Evolutionary conservation across 2,329 filamentous ascomycete genomes (phyloP), one percentile per base, ranked within the genome.

Genomic region (Capronia americana): DNA sequence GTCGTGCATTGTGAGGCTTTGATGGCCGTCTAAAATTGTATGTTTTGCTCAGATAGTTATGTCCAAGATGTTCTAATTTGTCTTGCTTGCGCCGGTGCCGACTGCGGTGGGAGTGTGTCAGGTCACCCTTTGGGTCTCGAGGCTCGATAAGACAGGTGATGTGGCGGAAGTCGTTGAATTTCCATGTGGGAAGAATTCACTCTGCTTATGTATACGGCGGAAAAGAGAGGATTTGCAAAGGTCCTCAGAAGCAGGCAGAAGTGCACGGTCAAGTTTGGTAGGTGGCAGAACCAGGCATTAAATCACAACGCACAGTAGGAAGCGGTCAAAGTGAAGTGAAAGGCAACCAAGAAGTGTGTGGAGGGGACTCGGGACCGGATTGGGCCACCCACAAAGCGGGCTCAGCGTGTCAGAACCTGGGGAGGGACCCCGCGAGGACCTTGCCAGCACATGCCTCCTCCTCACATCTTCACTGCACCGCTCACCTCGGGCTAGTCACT

Each of bases 1-100:
- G 54, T 83, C 81, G 54, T 79, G 80, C 81, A 83, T 83, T 60
- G 32, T 79, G 73, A 44, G 24, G 48, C 20, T 51, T 24, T 34
- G 32, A 51, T 34, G 34, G 20, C 6, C 50, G 61, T 30, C 26
- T 34, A 28, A 41, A 32, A 30, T 8, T 12, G 5, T 51, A 28
- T 51, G 20, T 17, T 26, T n/a, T n/a, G 38, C 38, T 7, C 5
- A 7, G 17, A n/a, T n/a, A 44, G 7, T 7, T n/a, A 44, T n/a
- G 17, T 44, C 38, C 38, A 44, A 44, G 38, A 20, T 44, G 38
- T n/a, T 44, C 38, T 44, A 8, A n/a, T 46, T 12, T 10, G 44
- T 48, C 23, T 38, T 61, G 28, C 46, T 61, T 20, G 20, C 12
- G 23, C 30, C 34, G 46, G 8, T 28, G 30, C 28, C 32, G 34